Evolutionary conservation across 768 basidiomycete genomes (phyloP), one percentile per base, ranked within the genome.

Genomic region (Calocybe cyanea): DNA sequence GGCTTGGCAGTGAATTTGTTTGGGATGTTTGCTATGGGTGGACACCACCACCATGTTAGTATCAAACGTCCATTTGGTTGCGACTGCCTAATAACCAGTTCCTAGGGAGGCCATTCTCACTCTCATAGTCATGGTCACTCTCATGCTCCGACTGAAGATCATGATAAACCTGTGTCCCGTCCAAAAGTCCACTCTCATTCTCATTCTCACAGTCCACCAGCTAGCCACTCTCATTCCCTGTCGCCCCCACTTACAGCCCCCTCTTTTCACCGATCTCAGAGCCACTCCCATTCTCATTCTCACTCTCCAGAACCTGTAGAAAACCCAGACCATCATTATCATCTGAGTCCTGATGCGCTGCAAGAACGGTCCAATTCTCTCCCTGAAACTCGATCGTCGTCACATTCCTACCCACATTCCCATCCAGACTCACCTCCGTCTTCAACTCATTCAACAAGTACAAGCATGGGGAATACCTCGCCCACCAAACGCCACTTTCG

Each of bases 1-100:
- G 96, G 96, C 7, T 70, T 99, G 8, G 92, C 75, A 1, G 92
- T 99, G 38, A 99, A 99, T 63, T 67, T 99, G 15, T 98, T 97
- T 56, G 96, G 96, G 30, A 96, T 99, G 92, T 90, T 93, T 61
- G 96, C 96, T 1, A 99, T 96, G 76, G 96, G 96, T 4, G 93
- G 92, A 3, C 92, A 94, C 62, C 85, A 87, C 60, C 89, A 91
- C 52, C 88, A 89, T 68, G 87, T 87, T n/a, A n/a, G n/a, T n/a
- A 69, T 33, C 25, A 28, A 71, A 69, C 30, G 15, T 37, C 43
- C 43, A 40, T 17, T 18, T 41, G 40, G 17, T 46, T 20, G 9
- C 32, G 43, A 45, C 44, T 31, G 19, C 46, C 15, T 23, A 36
- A 13, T 33, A 37, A 33, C 25, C 41, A 1, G 28, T 42, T 40